Evolutionary conservation across 2,329 filamentous ascomycete genomes (phyloP), one percentile per base, ranked within the genome.

Genomic region (Lachnellula subtilissima): DNA sequence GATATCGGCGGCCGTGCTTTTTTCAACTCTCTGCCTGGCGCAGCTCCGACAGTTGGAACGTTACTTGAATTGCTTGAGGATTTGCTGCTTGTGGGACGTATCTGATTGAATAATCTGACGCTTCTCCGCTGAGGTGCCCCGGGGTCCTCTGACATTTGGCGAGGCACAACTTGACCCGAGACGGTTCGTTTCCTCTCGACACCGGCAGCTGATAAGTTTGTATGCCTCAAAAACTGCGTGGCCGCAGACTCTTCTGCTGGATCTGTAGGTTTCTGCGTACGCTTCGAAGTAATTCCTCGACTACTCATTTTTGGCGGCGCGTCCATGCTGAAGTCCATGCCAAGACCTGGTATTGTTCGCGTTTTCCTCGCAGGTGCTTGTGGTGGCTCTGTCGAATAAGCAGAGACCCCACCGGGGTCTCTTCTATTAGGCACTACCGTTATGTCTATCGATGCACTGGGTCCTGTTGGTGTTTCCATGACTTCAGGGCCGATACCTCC

Each of bases 171-270:
- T 64, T 96, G 90, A 4, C 93, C 93, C 42, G 93, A 96, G n/a
- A 96, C 83, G 1, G 91, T 97, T 64, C 93, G 85, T 74, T 97
- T 97, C 70, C 91, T 84, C 58, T 92, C 89, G 14, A 78, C 73
- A 4, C 75, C 76, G 17, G 58, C 51, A 52, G 63, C 53, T 28
- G 57, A 54, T 37, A 67, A 54, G 54, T 57, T 66, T 42, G 58
- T 61, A 50, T 47, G 62, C 48, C 65, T 54, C 25, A 65, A 45
- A 19, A 59, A 56, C 42, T 67, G 65, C 12, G 63, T 60, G 17
- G 61, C 58, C 32, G 64, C 60, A n/a, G 64, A 61, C 36, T 70
- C 68, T 53, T 67, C 68, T 12, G 61, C 56, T 42, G 57, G 60
- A 52, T 68, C 69, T 50, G 62, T 63, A 54, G 55, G 61, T 56